A percentile compares a stretch with the other conserved stretches of the same genome.
Evolutionary conservation across 495 filamentous ascomycete species (phyloP).

Genomic region (Xylaria telfairii): DNA sequence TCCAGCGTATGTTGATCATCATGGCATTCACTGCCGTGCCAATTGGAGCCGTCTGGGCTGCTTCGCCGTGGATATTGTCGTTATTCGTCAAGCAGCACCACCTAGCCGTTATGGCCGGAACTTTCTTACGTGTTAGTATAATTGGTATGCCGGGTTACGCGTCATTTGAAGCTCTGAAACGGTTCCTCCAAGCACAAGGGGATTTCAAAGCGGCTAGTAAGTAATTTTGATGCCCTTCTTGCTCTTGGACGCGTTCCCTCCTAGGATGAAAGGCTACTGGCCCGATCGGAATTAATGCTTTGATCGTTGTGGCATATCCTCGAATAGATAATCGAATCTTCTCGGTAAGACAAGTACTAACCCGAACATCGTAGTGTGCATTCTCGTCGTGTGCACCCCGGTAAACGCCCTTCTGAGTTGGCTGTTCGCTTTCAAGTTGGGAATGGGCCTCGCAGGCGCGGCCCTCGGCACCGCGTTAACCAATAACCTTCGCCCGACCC

Average conservation of each 20-base stretch:
- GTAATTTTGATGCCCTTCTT: not conserved
- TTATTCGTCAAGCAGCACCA: slow-evolving; percentile 70
- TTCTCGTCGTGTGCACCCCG: slow-evolving; percentile 72
- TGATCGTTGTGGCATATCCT: not conserved
- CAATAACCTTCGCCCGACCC: slow-evolving; percentile 57
- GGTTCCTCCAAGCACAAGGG: slow-evolving; percentile 78
- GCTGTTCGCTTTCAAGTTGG: slow-evolving; percentile 70
- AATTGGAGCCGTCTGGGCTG: slow-evolving; percentile 68
- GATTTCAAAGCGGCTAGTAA: slow-evolving; percentile 62
- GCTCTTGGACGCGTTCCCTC: not conserved
- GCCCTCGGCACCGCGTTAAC: slow-evolving; percentile 62
- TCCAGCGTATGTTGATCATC: slow-evolving; percentile 74
- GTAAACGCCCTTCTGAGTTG: slow-evolving; percentile 77
- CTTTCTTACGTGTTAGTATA: slow-evolving; percentile 70
- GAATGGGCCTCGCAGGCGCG: slow-evolving; percentile 65
- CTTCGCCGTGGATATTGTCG: slow-evolving; percentile 63
- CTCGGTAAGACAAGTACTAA: not conserved
- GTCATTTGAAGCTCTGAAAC: slow-evolving; percentile 73
- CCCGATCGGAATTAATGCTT: not conserved
- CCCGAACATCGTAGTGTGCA: slow-evolving; percentile 56
- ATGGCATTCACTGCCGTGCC: slow-evolving; percentile 69
- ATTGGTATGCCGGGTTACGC: slow-evolving; percentile 74
- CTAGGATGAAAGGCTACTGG: not conserved
- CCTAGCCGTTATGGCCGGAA: slow-evolving; percentile 64
- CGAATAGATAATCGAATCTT: too few species aligned